Conservation (phyloP, 202 grass and related monocot genomes). For the Dendrocalamus latiflorus region DNA sequence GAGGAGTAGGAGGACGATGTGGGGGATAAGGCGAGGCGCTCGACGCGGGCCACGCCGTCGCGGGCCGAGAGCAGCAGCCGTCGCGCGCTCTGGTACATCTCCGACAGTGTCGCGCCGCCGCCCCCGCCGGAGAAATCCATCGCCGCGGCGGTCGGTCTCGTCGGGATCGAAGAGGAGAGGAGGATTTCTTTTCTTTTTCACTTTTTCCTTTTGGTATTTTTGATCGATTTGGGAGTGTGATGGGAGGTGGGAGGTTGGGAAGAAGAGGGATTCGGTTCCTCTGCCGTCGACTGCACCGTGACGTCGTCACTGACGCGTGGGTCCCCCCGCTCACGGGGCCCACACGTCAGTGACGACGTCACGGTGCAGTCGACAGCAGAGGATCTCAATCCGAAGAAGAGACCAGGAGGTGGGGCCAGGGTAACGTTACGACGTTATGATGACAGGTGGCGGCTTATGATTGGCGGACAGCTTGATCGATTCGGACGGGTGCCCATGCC, state of each 20-base stretch:
- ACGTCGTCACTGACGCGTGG: no score
- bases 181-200: neutral
- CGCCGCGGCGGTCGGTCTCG: neutral
- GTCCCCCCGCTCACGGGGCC: no score
- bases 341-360: no score
- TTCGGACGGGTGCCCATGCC: no score
- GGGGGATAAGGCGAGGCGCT: slow-evolving; percentile 63
- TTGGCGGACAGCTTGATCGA: no score
- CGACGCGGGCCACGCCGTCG: slow-evolving; percentile 62
- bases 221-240: neutral
- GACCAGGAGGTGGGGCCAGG: neutral
- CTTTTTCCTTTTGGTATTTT: neutral
- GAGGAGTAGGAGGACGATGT: slow-evolving; percentile 61
- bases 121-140: slow-evolving; percentile 53
- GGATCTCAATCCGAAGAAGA: no score
- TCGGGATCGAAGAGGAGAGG: slow-evolving; percentile 12
- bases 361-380: no score
- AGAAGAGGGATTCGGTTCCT: no score
- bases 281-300: no score
- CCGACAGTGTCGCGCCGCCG: slow-evolving; percentile 70
- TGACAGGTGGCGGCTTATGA: no score
- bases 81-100: slow-evolving; percentile 86
- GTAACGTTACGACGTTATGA: neutral
- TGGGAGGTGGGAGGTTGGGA: neutral
- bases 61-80: slow-evolving; percentile 61